Percentiles rank a stretch among this genome's conserved stretches.
Evolutionary conservation across 2,329 filamentous ascomycete genomes (phyloP).

Genomic region (Aspergillus japonicus): DNA sequence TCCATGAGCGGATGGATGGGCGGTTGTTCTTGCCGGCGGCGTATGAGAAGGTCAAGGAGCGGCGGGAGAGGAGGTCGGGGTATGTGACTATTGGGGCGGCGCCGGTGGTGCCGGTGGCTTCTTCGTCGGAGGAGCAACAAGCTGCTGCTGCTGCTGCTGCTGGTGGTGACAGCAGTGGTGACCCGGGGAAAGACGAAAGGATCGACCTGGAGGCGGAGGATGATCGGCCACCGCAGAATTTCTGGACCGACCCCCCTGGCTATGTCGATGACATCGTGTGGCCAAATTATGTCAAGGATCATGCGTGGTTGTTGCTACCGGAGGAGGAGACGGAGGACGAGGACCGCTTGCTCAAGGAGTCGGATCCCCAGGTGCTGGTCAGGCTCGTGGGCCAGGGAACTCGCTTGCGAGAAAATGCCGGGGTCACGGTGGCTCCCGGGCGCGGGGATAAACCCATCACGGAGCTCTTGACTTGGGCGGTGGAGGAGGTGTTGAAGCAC

Average conservation of each 20-base stretch:
- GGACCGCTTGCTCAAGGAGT: not conserved
- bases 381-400: slow-evolving; percentile 34
- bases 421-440: slow-evolving; percentile 48
- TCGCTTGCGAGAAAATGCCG: slow-evolving; percentile 47
- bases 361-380: slow-evolving; percentile 27
- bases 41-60: slow-evolving; percentile 48
- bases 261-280: slow-evolving; percentile 95
- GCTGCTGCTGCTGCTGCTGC: too few relatives aligned
- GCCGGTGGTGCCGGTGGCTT: slow-evolving; percentile 25
- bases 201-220: slow-evolving; percentile 32
- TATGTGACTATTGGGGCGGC: slow-evolving; percentile 49
- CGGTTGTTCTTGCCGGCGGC: slow-evolving; percentile 75
- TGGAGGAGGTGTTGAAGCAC: slow-evolving; percentile 57
- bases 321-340: slow-evolving; percentile 52
- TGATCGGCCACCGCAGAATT: slow-evolving; percentile 62
- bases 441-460: slow-evolving; percentile 60
- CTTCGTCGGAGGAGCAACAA: too few relatives aligned
- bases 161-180: not conserved
- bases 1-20: slow-evolving; percentile 59
- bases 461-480: slow-evolving; percentile 66
- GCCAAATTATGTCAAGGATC: slow-evolving; percentile 85
- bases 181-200: slow-evolving; percentile 4
- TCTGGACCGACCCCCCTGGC: slow-evolving; percentile 91
- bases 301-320: slow-evolving; percentile 73
- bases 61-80: slow-evolving; percentile 44